phyloP scores from a whole-genome alignment of 83 land plant genomes.

The Thuja plicata region DNA sequence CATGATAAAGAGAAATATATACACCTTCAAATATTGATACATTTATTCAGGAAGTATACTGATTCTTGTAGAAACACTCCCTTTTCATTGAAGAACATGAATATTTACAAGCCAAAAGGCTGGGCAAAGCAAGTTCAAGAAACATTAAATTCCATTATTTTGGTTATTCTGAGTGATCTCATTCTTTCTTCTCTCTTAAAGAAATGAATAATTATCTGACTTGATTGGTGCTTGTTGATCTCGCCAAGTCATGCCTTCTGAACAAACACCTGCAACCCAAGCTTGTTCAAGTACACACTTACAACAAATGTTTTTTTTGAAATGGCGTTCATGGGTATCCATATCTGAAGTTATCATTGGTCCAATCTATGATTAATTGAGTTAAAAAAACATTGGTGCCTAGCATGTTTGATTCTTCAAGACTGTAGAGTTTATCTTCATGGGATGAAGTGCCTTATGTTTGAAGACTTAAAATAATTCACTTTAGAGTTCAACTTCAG shows the following conservation, averaged over 20 bases:
- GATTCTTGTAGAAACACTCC: slow-evolving; percentile 3
- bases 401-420: slow-evolving; percentile 33
- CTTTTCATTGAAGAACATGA: slow-evolving; percentile 2
- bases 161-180: not conserved
- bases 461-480: slow-evolving; percentile 29
- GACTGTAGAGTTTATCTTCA: slow-evolving; percentile 20
- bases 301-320: slow-evolving; percentile 8
- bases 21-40: not conserved
- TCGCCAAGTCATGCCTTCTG: not conserved
- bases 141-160: not conserved
- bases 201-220: slow-evolving; percentile 7
- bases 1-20: not conserved
- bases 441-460: slow-evolving; percentile 28
- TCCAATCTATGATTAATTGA: not conserved
- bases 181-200: not conserved
- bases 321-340: slow-evolving; percentile 4
- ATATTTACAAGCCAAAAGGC: not conserved
- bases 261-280: not conserved
- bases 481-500: slow-evolving; percentile 20
- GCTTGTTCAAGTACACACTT: not conserved
- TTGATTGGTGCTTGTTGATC: not conserved
- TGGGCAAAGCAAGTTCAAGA: not conserved
- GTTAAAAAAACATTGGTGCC: slow-evolving; percentile 14
- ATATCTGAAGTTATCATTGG: slow-evolving; percentile 7
- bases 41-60: slow-evolving; percentile 7